phyloP scores from a whole-genome alignment of 441 rosid species.

The Gossypium trilobum region DNA sequence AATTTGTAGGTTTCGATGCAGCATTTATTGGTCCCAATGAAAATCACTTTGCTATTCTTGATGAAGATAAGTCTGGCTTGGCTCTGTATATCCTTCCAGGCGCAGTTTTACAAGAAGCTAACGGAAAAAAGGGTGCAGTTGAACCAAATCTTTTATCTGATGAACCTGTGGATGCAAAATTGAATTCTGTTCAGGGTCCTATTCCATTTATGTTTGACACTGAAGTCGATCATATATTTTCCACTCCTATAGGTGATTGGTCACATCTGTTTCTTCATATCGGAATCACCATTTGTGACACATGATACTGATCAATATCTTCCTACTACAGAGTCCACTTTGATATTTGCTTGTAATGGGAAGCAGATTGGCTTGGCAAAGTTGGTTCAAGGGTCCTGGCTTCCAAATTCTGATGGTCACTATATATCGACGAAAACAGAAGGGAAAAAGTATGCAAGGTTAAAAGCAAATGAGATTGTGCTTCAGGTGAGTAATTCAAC shows the following conservation, averaged over 20 bases:
- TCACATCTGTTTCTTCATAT: constrained; percentile 18
- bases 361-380: constrained; percentile 77
- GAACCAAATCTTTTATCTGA: constrained; percentile 29
- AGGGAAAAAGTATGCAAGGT: constrained; percentile 76
- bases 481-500: constrained; percentile 60
- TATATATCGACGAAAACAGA: constrained; percentile 76
- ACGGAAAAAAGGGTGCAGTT: constrained; percentile 54
- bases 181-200: constrained; percentile 69
- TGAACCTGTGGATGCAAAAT: constrained; percentile 48
- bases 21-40: constrained; percentile 84
- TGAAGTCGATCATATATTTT: constrained; percentile 84
- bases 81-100: constrained; percentile 72
- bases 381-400: constrained; percentile 74
- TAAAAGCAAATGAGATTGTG: constrained; percentile 75
- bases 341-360: constrained; percentile 86
- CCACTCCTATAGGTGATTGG: constrained; percentile 85
- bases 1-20: constrained; percentile 73
- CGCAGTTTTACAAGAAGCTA: constrained; percentile 49
- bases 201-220: constrained; percentile 81
- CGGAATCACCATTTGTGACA: constrained; percentile 11
- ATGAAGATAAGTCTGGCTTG: constrained; percentile 83
- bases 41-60: constrained; percentile 85
- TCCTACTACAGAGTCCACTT: constrained; percentile 68
- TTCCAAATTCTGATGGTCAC: constrained; percentile 71
- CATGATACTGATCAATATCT: constrained; percentile 29